phyloP scores from a whole-genome alignment of 2,329 filamentous ascomycete genomes.

The Byssochlamys sp. region DNA sequence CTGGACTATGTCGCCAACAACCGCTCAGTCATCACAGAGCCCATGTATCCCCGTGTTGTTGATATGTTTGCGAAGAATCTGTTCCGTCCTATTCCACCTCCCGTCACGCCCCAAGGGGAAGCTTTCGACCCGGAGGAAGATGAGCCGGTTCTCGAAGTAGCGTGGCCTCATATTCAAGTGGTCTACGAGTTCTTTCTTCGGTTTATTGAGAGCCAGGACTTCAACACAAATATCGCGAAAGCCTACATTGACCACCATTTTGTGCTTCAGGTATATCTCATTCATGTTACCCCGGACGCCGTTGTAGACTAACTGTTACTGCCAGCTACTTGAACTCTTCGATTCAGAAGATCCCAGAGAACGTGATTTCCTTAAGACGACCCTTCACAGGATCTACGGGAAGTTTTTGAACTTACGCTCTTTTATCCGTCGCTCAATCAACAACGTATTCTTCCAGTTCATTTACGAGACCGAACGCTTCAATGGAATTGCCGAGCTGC shows the following conservation, averaged over 20 bases:
- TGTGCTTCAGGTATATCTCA: conserved; percentile 59
- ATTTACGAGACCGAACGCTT: conserved; percentile 97
- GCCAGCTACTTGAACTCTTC: conserved; percentile 81
- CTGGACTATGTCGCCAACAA: conserved; percentile 98
- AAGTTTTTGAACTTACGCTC: conserved; percentile 97
- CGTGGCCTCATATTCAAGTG: conserved; percentile 98
- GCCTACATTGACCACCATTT: conserved; percentile 98
- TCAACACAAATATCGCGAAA: conserved; percentile 99
- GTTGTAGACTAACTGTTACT: conserved; percentile 6
- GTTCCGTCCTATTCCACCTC: conserved; percentile 91
- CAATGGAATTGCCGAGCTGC: conserved; percentile 90
- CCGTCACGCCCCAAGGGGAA: conserved; percentile 94
- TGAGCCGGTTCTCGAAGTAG: conserved; percentile 92
- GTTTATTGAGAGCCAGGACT: conserved; percentile 98
- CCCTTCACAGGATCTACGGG: conserved; percentile 92
- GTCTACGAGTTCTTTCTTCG: conserved; percentile 98
- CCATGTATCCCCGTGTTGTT: conserved; percentile 96
- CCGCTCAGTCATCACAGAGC: conserved; percentile 92
- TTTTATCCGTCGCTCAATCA: conserved; percentile 95
- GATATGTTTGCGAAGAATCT: conserved; percentile 99
- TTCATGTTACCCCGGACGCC: neutral
- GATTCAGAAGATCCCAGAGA: conserved; percentile 96
- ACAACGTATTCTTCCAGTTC: conserved; percentile 99
- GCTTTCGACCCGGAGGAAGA: conserved; percentile 98
- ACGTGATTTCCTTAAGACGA: conserved; percentile 95